Evolutionary conservation across 306 rosid species (phyloP).

Genomic region (Calophaca sinica): DNA sequence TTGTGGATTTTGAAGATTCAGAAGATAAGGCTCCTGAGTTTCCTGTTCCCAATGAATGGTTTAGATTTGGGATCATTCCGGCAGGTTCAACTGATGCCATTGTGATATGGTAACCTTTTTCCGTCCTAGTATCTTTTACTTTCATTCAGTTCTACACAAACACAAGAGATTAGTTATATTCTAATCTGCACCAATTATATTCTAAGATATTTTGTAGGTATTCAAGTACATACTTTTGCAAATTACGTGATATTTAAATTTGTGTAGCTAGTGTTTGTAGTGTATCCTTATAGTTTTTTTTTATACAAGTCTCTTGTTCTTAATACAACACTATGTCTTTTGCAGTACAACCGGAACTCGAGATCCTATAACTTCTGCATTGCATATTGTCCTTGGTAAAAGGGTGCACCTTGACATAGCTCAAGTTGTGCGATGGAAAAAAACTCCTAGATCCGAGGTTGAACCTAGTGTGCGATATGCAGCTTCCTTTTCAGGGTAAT

Average conservation of each 20-base stretch:
- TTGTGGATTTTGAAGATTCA: constrained; percentile 54
- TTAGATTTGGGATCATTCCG: constrained; percentile 94
- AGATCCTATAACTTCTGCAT: constrained; percentile 89
- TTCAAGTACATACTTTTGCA: constrained; percentile 8
- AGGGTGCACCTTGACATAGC: constrained; percentile 86
- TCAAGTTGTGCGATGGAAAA: constrained; percentile 96
- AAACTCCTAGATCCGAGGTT: constrained; percentile 66
- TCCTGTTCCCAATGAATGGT: constrained; percentile 62
- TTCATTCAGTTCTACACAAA: constrained; percentile 9
- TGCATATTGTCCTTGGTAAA: constrained; percentile 90
- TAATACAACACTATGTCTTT: constrained; percentile 39
- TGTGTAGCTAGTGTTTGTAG: constrained; percentile 18
- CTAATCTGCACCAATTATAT: background rate
- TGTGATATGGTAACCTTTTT: constrained; percentile 79
- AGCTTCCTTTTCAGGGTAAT: constrained; percentile 95
- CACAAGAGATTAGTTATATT: background rate
- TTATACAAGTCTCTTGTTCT: constrained; percentile 32
- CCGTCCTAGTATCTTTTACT: constrained; percentile 29
- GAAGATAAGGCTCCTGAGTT: constrained; percentile 65
- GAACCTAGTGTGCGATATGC: constrained; percentile 91
- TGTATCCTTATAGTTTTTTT: constrained; percentile 38
- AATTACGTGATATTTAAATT: constrained; percentile 18
- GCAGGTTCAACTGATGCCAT: constrained; percentile 97
- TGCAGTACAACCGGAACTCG: constrained; percentile 91
- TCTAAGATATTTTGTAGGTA: background rate